These are phyloP conservation scores for Neocucurbitaria cava DNA, from an alignment of 2,329 filamentous ascomycete species.

Conservation along the genomic window DNA sequence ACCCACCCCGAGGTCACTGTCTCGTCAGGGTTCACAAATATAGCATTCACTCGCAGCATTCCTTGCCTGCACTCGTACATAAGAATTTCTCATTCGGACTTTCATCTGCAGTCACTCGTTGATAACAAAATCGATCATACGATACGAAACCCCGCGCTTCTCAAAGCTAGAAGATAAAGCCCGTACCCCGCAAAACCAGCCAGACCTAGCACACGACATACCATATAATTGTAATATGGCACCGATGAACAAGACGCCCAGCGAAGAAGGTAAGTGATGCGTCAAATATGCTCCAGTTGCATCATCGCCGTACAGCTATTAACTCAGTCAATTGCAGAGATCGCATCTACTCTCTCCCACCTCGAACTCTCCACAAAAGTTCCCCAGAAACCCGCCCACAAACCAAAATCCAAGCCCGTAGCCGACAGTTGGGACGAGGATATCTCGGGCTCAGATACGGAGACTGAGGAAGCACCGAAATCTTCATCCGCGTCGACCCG, in stretches of 20 bases:
- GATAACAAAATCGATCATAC: background rate
- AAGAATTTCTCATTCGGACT: background rate
- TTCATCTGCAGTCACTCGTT: background rate
- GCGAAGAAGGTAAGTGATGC: conserved; percentile 20
- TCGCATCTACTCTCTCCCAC: conserved; percentile 45
- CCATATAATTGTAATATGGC: conserved; percentile 15
- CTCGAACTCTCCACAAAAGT: conserved; percentile 45
- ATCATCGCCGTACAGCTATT: background rate
- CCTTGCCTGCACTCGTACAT: background rate
- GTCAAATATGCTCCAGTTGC: background rate
- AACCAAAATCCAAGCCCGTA: conserved; percentile 52
- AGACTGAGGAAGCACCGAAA: conserved; percentile 35
- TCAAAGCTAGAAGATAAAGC: background rate
- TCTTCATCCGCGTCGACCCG: conserved; percentile 20
- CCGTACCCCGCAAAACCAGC: conserved; percentile 11
- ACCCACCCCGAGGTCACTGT: background rate
- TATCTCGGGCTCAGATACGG: conserved; percentile 50
- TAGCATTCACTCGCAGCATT: background rate
- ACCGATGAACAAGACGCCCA: conserved; percentile 24
- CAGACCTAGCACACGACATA: background rate
- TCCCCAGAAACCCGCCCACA: conserved; percentile 39
- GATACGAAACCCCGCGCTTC: background rate
- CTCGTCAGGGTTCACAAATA: background rate
- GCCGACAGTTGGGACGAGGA: conserved; percentile 84
- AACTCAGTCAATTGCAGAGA: conserved; percentile 31